Percentiles rank a stretch among this genome's conserved stretches.
Conservation (phyloP, 2,329 filamentous ascomycete species). For the Monilinia fructigena region DNA sequence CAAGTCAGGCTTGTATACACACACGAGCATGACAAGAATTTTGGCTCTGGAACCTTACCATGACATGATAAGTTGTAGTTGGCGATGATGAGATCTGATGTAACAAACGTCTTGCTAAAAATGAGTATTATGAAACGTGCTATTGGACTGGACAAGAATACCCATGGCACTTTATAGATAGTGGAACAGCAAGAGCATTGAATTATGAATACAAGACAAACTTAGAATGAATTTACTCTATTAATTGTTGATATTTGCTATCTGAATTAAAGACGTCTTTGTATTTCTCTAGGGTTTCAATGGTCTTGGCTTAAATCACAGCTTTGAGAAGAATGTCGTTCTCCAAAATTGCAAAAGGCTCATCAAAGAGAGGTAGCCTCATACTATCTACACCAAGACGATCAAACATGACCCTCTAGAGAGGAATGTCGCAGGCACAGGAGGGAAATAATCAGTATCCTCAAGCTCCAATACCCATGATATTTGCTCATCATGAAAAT, state of each 20-base stretch:
- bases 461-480: neutral
- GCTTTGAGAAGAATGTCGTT: no score
- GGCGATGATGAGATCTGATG: neutral
- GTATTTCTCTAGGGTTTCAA: neutral
- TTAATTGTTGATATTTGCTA: neutral
- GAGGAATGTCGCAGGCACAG: no score
- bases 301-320: no score
- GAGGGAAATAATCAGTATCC: neutral
- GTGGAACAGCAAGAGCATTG: neutral
- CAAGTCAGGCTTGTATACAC: neutral
- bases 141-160: neutral
- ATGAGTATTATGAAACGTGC: no score
- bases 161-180: neutral
- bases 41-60: neutral
- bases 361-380: neutral
- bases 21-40: neutral
- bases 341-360: no score
- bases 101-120: neutral
- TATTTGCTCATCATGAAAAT: neutral
- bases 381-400: neutral
- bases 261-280: neutral
- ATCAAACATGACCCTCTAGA: no score
- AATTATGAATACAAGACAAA: neutral
- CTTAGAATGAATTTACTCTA: neutral
- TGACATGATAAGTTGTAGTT: neutral